Evolutionary conservation across 2,329 filamentous ascomycete species (phyloP), one percentile per base, ranked within the genome.

Genomic region (Falciphora oryzae): DNA sequence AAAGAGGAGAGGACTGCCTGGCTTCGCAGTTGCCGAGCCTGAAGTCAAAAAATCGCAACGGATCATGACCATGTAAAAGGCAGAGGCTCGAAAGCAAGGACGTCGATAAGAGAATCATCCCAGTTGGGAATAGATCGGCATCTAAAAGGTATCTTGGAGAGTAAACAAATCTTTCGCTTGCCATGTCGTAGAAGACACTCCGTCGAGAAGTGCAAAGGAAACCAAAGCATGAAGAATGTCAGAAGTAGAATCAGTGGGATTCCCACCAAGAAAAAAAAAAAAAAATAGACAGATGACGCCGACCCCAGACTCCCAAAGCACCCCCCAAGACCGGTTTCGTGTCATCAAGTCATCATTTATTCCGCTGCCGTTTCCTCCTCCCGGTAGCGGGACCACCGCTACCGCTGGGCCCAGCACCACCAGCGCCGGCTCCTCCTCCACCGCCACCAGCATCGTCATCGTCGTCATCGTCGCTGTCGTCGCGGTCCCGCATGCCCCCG

Each of bases 401-500:
- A 13, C 32, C 32, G 32, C 32, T 35, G 38, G 38, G 38, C 38
- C 38, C 38, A n/a, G 44, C 44, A 53, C 44, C 44, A n/a, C 44
- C 44, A 10, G 18, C 22, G 6, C 44, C 18, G 38, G 38, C 14
- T 22, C 38, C 22, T 32, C 28, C 32, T 10, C 61, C 28, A 6
- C 50, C 31, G 2, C 61, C 61, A 6, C 6, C 44, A 3, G 65
- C 71, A 76, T 67, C 77, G 77, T 66, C 77, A 76, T 62, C 75
- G 75, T 29, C 79, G 79, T 68, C 73, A 77, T 56, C 80, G 18
- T 78, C 79, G 56, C 77, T 79, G n/a, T 80, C 79, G 14, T 78
- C 76, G 2, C 56, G 38, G 14, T 79, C 77, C 18, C 74, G 75
- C 63, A 67, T 70, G 62, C 75, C 76, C 62, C 53, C 66, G 63